A percentile compares a stretch with the other conserved stretches of the same genome.
Evolutionary conservation across 2,329 filamentous ascomycete species (phyloP).

Genomic region (Pseudocercospora macadamiae): DNA sequence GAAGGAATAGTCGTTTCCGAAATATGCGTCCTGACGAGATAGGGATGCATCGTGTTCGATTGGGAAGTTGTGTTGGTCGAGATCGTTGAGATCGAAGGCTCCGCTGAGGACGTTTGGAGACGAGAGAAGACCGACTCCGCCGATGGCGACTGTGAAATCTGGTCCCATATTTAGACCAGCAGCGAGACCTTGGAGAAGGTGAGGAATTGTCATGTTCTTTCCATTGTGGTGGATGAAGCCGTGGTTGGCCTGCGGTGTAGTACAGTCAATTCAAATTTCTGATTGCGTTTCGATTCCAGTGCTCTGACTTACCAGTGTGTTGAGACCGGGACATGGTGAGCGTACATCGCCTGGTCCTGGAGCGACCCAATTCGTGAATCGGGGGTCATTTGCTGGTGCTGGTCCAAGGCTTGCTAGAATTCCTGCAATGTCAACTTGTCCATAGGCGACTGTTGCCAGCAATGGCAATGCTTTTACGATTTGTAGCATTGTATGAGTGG

Average conservation of each 20-base stretch:
- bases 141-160: slow-evolving; percentile 34
- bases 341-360: slow-evolving; percentile 34
- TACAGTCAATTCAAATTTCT: background rate
- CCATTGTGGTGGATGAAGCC: slow-evolving; percentile 33
- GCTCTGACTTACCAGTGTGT: background rate
- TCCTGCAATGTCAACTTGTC: slow-evolving; percentile 17
- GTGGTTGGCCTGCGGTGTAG: background rate
- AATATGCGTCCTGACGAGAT: slow-evolving; percentile 39
- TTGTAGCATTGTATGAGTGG: background rate
- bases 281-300: background rate
- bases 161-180: slow-evolving; percentile 33
- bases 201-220: slow-evolving; percentile 32
- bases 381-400: slow-evolving; percentile 29
- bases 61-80: slow-evolving; percentile 38
- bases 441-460: slow-evolving; percentile 8
- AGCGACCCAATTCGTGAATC: slow-evolving; percentile 32
- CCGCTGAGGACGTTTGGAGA: slow-evolving; percentile 24
- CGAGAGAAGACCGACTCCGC: slow-evolving; percentile 31
- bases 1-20: slow-evolving; percentile 42
- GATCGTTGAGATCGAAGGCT: slow-evolving; percentile 33
- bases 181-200: slow-evolving; percentile 31
- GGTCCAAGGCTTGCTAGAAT: slow-evolving; percentile 31
- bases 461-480: slow-evolving; percentile 1
- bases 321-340: slow-evolving; percentile 34
- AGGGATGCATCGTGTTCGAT: slow-evolving; percentile 45